Conservation (phyloP, 768 basidiomycete species). For the Pleurotus giganteus region DNA sequence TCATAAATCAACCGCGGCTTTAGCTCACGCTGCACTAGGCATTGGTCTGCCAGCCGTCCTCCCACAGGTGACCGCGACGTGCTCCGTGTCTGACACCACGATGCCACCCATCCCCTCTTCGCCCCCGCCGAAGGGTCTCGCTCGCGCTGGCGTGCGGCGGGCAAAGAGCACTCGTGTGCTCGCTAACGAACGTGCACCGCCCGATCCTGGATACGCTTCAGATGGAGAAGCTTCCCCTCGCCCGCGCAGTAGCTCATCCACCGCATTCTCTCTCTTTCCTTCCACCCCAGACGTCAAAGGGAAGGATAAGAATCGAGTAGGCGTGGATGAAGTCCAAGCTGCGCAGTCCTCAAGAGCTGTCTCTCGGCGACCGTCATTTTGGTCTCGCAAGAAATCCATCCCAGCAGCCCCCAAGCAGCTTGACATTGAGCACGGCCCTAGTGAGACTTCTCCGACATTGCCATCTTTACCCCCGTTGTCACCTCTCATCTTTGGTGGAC, state of each 20-base stretch:
- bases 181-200: conserved; percentile 19
- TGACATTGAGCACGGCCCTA: conserved; percentile 15
- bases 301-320: conserved; percentile 29
- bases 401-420: conserved; percentile 9
- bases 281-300: conserved; percentile 44
- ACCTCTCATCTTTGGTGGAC: conserved; percentile 19
- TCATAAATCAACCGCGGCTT: conserved; percentile 34
- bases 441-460: conserved; percentile 16
- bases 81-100: conserved; percentile 46
- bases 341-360: conserved; percentile 37
- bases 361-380: conserved; percentile 64
- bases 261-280: not conserved
- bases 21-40: conserved; percentile 57
- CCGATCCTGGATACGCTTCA: conserved; percentile 15
- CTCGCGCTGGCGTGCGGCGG: conserved; percentile 36
- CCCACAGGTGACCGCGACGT: conserved; percentile 38
- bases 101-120: conserved; percentile 41
- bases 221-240: conserved; percentile 12
- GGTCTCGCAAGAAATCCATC: conserved; percentile 48
- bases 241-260: not conserved
- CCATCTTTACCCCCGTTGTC: conserved; percentile 28
- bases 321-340: conserved; percentile 15
- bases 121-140: conserved; percentile 17
- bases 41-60: conserved; percentile 57
- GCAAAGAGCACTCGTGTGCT: conserved; percentile 53